Conservation (phyloP, 352 stramenopile species). For the Plasmopara muralis region DNA sequence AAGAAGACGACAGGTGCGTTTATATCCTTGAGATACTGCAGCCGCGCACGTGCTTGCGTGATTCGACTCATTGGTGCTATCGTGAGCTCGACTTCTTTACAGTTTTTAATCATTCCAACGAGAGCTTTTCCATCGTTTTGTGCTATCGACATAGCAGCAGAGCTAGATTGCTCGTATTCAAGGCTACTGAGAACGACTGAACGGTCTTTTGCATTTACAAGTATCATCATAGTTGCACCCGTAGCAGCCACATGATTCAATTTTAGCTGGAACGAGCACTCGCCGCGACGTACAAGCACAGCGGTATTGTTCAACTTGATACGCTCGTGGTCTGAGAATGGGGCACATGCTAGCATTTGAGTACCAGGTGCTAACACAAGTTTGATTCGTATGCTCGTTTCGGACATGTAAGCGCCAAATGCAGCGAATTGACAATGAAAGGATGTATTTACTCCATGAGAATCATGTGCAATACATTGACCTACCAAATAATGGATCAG, state of each 20-base stretch:
- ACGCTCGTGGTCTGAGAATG: background rate
- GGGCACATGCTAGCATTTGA: slow-evolving; percentile 20
- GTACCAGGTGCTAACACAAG: slow-evolving; percentile 15
- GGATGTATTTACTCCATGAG: background rate
- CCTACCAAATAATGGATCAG: background rate
- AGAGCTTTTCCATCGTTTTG: slow-evolving; percentile 24
- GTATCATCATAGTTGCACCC: slow-evolving; percentile 23
- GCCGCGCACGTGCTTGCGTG: slow-evolving; percentile 24
- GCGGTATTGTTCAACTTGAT: slow-evolving; percentile 6
- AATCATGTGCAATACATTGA: background rate
- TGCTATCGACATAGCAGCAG: slow-evolving; percentile 22
- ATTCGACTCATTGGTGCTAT: slow-evolving; percentile 4
- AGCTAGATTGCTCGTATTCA: slow-evolving; percentile 11
- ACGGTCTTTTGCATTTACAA: slow-evolving; percentile 35
- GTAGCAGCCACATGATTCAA: slow-evolving; percentile 16
- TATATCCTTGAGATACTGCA: slow-evolving; percentile 28
- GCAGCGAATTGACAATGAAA: slow-evolving; percentile 30
- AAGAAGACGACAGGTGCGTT: slow-evolving; percentile 28
- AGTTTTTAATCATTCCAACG: slow-evolving; percentile 9
- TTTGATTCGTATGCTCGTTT: background rate
- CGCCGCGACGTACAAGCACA: slow-evolving; percentile 30
- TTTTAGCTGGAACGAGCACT: slow-evolving; percentile 39
- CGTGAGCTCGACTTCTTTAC: background rate
- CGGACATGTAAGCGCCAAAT: slow-evolving; percentile 24
- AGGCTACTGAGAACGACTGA: slow-evolving; percentile 23